phyloP scores from a whole-genome alignment of 106 monocot genomes.

The Dendrobium catenatum region DNA sequence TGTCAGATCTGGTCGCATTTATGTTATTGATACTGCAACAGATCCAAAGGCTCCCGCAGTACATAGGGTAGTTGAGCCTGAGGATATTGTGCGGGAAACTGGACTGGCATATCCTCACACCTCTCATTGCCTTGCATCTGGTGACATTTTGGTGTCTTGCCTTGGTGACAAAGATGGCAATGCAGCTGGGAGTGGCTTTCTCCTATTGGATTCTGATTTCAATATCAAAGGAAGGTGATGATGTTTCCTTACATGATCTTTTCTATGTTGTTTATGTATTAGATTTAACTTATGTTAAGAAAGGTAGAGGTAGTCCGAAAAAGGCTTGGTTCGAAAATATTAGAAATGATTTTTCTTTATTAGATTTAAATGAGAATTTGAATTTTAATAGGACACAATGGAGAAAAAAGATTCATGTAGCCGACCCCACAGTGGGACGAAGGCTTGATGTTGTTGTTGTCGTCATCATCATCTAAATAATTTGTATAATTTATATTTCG shows the following conservation, averaged over 20 bases:
- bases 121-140: slow-evolving; percentile 95
- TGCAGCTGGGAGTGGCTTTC: slow-evolving; percentile 75
- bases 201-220: slow-evolving; percentile 94
- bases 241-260: neutral
- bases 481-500: neutral
- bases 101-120: slow-evolving; percentile 92
- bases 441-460: too few relatives aligned
- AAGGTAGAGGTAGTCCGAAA: too few relatives aligned
- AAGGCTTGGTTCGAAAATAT: too few relatives aligned
- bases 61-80: slow-evolving; percentile 79
- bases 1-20: slow-evolving; percentile 78
- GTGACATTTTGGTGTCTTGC: slow-evolving; percentile 93
- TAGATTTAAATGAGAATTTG: too few relatives aligned
- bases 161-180: slow-evolving; percentile 94
- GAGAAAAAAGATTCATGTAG: too few relatives aligned
- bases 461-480: too few relatives aligned
- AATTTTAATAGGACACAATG: too few relatives aligned
- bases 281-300: neutral
- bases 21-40: slow-evolving; percentile 64
- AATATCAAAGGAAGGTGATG: slow-evolving; percentile 96
- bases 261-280: neutral
- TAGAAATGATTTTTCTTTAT: too few relatives aligned
- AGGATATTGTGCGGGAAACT: slow-evolving; percentile 73
- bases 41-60: slow-evolving; percentile 76
- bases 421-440: too few relatives aligned